Evolutionary conservation across 768 basidiomycete genomes (phyloP), one percentile per base, ranked within the genome.

Genomic region (Termitomyces sp.): DNA sequence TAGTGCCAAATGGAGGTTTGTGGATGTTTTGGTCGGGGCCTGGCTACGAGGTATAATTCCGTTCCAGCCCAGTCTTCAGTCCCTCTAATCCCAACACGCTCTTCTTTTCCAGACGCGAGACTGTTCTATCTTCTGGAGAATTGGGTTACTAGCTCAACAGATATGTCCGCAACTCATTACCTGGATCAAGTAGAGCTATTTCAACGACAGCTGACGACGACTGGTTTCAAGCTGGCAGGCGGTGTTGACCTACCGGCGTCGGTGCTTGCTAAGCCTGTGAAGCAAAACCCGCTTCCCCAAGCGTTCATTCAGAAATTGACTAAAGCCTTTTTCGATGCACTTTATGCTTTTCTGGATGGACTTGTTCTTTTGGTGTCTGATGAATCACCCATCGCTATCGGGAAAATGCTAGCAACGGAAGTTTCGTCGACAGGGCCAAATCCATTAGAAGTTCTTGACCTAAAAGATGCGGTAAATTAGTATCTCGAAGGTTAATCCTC

Each of bases 271-370:
- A 82, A 80, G 62, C 74, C 76, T 19, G 72, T 75, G 38, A 85
- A 83, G 62, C 88, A 90, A 65, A 79, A 83, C 59, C 69, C 77
- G 4, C 75, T 95, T 25, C 77, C 87, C 4, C 72, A 77, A 31
- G 81, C 84, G 3, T 91, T 90, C 59, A 75, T 85, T 29, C 63
- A 77, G 12, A 94, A 89, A 75, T 86, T 96, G 59, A 86, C 84
- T 10, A 89, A 85, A 65, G 83, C 92, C 1, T 97, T 96, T 73
- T 68, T 95, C 63, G 95, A 98, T 66, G 81, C 85, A 0, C 65
- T 95, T 31, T 94, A 95, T 67, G 86, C 86, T 16, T 86, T 96
- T 65, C 73, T 97, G 40, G 93, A 96, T 64, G 94, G 95, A 2
- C 72, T 96, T 51, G 85, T 92, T 19, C 82, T 84, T 43, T 78